Evolutionary conservation across 306 rosid genomes (phyloP).

Genomic region (Luffa acutangula): DNA sequence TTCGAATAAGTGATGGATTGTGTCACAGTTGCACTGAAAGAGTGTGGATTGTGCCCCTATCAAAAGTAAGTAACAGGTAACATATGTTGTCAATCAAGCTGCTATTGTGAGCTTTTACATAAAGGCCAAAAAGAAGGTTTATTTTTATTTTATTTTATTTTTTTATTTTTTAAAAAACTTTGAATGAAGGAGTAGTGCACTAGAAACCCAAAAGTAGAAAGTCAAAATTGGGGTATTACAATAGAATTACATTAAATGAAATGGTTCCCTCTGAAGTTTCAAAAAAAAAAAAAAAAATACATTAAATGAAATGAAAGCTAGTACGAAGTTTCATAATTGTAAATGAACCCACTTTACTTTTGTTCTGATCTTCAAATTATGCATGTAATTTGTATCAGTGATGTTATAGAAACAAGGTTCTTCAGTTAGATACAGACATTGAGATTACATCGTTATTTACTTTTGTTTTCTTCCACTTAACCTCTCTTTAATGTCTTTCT

Average conservation of each 20-base stretch:
- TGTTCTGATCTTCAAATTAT: background rate
- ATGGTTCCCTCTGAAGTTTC: background rate
- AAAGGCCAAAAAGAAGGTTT: background rate
- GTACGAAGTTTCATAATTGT: background rate
- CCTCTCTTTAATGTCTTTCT: background rate
- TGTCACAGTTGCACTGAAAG: background rate
- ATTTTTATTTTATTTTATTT: background rate
- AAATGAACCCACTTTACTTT: background rate
- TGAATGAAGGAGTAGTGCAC: background rate
- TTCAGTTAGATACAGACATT: background rate
- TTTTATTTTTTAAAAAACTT: background rate
- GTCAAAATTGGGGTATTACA: background rate
- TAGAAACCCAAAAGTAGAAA: background rate
- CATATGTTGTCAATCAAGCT: background rate
- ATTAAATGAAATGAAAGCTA: background rate
- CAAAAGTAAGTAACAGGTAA: background rate
- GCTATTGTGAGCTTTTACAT: background rate
- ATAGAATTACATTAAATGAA: background rate
- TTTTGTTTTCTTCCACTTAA: background rate
- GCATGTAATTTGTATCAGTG: background rate
- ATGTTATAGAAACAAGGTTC: background rate
- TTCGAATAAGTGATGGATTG: background rate
- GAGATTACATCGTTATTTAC: background rate
- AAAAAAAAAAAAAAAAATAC: too few relatives aligned
- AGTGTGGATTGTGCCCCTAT: background rate